These are phyloP conservation scores for Alternaria sp. DNA, from an alignment of 2,329 filamentous ascomycete genomes.

Conservation along the genomic window DNA sequence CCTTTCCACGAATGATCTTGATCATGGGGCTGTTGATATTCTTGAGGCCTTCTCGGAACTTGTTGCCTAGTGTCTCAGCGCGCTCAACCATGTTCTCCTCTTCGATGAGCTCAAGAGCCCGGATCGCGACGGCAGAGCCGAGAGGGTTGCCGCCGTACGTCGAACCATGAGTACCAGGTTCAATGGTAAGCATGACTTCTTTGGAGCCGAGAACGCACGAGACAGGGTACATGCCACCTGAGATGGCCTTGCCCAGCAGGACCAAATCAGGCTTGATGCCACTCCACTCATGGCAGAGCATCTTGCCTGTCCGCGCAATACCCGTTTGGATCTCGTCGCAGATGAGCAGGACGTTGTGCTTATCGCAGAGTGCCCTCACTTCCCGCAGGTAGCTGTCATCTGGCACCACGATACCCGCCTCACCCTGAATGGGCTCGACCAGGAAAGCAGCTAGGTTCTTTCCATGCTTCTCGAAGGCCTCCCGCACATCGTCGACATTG, in stretches of 20 bases:
- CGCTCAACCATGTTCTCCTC: constrained; percentile 88
- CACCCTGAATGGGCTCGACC: constrained; percentile 95
- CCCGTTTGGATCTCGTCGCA: constrained; percentile 99
- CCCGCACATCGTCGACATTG: constrained; percentile 79
- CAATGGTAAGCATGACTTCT: constrained; percentile 93
- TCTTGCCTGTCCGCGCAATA: constrained; percentile 90
- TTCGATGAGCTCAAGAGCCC: constrained; percentile 89
- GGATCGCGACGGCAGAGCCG: constrained; percentile 93
- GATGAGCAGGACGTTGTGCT: constrained; percentile 94
- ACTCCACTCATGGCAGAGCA: constrained; percentile 94
- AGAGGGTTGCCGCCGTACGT: constrained; percentile 99
- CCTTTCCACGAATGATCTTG: constrained; percentile 85
- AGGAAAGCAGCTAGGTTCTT: constrained; percentile 89
- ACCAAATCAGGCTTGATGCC: constrained; percentile 95
- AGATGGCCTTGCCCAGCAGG: constrained; percentile 95
- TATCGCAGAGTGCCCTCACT: constrained; percentile 85
- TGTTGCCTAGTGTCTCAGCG: constrained; percentile 78
- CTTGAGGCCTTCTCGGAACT: constrained; percentile 80
- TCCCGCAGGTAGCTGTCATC: constrained; percentile 84
- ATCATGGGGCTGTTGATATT: constrained; percentile 82
- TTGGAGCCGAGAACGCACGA: constrained; percentile 86
- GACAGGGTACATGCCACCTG: constrained; percentile 98
- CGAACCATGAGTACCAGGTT: constrained; percentile 95
- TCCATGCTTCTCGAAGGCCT: constrained; percentile 79
- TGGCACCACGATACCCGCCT: constrained; percentile 95